phyloP scores from a whole-genome alignment of 2,329 filamentous ascomycete genomes.

The Ophioceras dolichostomum region DNA sequence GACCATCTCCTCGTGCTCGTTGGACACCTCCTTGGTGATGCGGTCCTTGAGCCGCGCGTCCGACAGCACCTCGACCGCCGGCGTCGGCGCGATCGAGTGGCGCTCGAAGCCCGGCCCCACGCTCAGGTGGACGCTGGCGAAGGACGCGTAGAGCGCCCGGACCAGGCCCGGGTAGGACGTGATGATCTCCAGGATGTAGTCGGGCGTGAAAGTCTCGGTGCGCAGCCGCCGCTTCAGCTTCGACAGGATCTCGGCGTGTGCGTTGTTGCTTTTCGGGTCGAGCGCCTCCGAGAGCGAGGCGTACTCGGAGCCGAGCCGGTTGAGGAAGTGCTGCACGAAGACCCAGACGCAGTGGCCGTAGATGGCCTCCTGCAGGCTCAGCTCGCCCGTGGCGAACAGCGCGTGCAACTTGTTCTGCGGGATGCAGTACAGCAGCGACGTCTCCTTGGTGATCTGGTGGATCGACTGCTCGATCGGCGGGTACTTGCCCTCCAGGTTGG shows the following conservation, averaged over 20 bases:
- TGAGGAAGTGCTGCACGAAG: slow-evolving; percentile 95
- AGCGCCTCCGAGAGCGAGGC: slow-evolving; percentile 72
- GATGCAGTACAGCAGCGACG: slow-evolving; percentile 93
- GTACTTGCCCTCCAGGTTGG: slow-evolving; percentile 37
- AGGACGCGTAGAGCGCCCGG: slow-evolving; percentile 78
- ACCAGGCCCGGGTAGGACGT: slow-evolving; percentile 79
- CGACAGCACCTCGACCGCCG: slow-evolving; percentile 56
- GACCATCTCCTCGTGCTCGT: slow-evolving; percentile 96
- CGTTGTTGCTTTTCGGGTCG: slow-evolving; percentile 68
- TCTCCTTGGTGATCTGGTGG: slow-evolving; percentile 97
- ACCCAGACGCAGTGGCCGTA: slow-evolving; percentile 98
- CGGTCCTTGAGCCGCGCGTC: slow-evolving; percentile 62
- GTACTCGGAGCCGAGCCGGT: slow-evolving; percentile 87
- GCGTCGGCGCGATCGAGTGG: slow-evolving; percentile 39
- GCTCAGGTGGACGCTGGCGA: slow-evolving; percentile 72
- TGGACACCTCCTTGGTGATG: slow-evolving; percentile 69
- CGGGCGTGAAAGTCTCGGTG: slow-evolving; percentile 93
- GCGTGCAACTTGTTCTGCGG: slow-evolving; percentile 93
- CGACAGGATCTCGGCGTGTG: slow-evolving; percentile 74
- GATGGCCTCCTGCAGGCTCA: slow-evolving; percentile 92
- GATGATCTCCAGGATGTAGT: slow-evolving; percentile 98
- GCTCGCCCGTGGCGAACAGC: slow-evolving; percentile 71
- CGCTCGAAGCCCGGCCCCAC: slow-evolving; percentile 38
- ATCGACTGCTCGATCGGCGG: slow-evolving; percentile 90
- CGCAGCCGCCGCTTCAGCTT: slow-evolving; percentile 93